These are phyloP conservation scores for Podospora pseudopauciseta DNA, from an alignment of 495 filamentous ascomycete species.

Conservation along the genomic window DNA sequence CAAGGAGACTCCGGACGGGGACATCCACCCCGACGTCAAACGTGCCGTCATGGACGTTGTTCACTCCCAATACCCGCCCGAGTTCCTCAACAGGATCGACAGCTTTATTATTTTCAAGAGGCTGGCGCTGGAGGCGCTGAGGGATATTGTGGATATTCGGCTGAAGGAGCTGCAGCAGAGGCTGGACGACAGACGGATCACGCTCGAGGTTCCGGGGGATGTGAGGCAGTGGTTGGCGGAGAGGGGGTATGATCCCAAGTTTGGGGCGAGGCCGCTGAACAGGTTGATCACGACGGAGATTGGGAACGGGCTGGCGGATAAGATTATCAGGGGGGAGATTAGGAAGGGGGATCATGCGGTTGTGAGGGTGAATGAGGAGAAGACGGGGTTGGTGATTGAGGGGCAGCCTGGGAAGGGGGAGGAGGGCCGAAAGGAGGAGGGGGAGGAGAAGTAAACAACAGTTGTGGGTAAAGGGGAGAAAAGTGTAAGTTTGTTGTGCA, in stretches of 20 bases:
- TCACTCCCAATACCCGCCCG: constrained; percentile 70
- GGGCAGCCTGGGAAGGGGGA: neutral
- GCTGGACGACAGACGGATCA: constrained; percentile 84
- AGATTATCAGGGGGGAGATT: constrained; percentile 83
- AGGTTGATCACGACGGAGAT: constrained; percentile 84
- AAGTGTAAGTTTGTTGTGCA: neutral
- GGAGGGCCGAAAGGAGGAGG: constrained; percentile 5
- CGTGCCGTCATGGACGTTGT: constrained; percentile 88
- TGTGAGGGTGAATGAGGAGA: constrained; percentile 59
- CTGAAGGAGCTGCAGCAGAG: constrained; percentile 77
- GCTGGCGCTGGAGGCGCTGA: constrained; percentile 69
- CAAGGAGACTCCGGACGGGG: constrained; percentile 55
- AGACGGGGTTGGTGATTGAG: constrained; percentile 44
- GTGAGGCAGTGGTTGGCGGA: constrained; percentile 84
- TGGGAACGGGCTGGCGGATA: constrained; percentile 81
- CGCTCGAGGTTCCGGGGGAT: constrained; percentile 61
- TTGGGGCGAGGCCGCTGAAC: constrained; percentile 91
- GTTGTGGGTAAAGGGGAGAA: neutral
- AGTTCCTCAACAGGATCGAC: constrained; percentile 95
- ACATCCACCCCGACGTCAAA: constrained; percentile 67
- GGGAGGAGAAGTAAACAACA: constrained; percentile 48
- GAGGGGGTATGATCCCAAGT: constrained; percentile 83
- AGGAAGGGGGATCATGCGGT: constrained; percentile 67
- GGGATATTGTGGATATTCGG: constrained; percentile 92
- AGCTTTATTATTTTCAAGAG: constrained; percentile 95